phyloP scores from a whole-genome alignment of 2,329 filamentous ascomycete genomes.

The Diaporthe eres region DNA sequence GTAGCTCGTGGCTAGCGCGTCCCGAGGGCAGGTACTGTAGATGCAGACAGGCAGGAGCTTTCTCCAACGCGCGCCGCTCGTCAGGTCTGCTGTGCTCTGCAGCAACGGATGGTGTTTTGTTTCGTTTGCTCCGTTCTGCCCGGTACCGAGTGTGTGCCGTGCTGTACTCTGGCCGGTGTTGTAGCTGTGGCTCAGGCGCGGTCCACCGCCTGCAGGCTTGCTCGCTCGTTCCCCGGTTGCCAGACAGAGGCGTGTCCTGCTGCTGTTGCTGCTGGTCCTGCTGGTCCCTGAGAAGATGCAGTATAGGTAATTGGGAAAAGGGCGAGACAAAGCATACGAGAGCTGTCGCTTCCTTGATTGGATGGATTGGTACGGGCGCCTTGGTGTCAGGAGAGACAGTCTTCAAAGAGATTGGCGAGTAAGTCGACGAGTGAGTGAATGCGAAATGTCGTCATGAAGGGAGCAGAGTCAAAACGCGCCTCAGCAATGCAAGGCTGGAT shows the following conservation, averaged over 20 bases:
- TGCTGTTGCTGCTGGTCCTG: not conserved
- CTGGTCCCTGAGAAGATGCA: conserved; percentile 17
- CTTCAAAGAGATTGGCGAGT: conserved; percentile 22
- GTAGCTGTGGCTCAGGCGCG: not conserved
- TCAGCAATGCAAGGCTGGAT: conserved; percentile 31
- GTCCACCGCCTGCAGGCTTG: conserved; percentile 7
- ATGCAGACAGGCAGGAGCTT: not conserved
- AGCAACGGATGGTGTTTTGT: conserved; percentile 14
- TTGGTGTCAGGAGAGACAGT: conserved; percentile 22
- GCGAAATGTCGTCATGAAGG: conserved; percentile 36
- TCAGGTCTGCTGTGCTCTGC: conserved; percentile 7
- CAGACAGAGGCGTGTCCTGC: not conserved
- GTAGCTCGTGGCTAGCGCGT: conserved; percentile 31
- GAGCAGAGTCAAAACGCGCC: conserved; percentile 24
- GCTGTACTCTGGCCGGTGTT: not conserved
- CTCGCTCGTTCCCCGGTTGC: not conserved
- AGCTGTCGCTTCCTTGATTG: conserved; percentile 7
- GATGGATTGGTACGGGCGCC: not conserved
- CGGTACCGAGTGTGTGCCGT: not conserved
- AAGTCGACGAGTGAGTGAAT: conserved; percentile 13
- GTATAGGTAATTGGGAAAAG: not conserved
- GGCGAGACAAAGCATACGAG: not conserved
- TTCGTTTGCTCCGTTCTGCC: not conserved
- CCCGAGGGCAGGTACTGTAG: conserved; percentile 8
- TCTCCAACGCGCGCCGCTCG: conserved; percentile 16